A percentile compares a stretch with the other conserved stretches of the same genome.
These are phyloP conservation scores for Alternaria burnsii DNA, from an alignment of 2,329 filamentous ascomycete genomes.

Conservation along the genomic window DNA sequence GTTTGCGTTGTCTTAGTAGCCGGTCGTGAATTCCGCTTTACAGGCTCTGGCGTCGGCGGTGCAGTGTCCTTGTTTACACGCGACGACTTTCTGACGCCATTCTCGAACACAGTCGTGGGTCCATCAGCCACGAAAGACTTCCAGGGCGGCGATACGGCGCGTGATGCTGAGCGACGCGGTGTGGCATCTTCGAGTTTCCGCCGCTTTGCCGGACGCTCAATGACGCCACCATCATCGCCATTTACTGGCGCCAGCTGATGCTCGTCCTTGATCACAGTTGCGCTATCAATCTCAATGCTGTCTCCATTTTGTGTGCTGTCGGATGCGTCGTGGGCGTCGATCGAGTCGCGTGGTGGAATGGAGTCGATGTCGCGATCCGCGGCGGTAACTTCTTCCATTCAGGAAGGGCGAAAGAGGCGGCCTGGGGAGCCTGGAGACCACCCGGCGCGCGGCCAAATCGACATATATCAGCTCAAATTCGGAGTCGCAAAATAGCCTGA, in stretches of 20 bases:
- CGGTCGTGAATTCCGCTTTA: slow-evolving; percentile 43
- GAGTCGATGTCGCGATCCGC: slow-evolving; percentile 42
- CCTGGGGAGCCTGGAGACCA: slow-evolving; percentile 44
- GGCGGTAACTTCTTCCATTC: slow-evolving; percentile 45
- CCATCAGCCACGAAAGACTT: slow-evolving; percentile 85
- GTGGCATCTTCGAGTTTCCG: slow-evolving; percentile 61
- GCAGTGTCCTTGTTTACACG: slow-evolving; percentile 59
- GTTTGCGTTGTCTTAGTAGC: slow-evolving; percentile 38
- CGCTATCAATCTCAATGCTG: slow-evolving; percentile 20
- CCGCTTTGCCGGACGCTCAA: slow-evolving; percentile 64
- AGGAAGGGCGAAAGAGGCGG: slow-evolving; percentile 36
- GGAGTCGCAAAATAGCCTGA: slow-evolving; percentile 33
- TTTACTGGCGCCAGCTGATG: slow-evolving; percentile 25
- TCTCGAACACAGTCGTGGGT: slow-evolving; percentile 80
- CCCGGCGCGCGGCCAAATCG: slow-evolving; percentile 42
- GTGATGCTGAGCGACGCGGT: slow-evolving; percentile 48
- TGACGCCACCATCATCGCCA: slow-evolving; percentile 35
- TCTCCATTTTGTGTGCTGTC: slow-evolving; percentile 28
- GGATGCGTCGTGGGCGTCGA: slow-evolving; percentile 29
- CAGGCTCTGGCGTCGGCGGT: slow-evolving; percentile 59
- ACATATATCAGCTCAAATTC: slow-evolving; percentile 37
- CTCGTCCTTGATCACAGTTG: slow-evolving; percentile 43
- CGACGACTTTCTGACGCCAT: slow-evolving; percentile 69
- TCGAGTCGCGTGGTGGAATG: slow-evolving; percentile 34
- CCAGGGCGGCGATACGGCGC: slow-evolving; percentile 85